These are phyloP conservation scores for Yamadazyma tumulicola DNA, from an alignment of 805 yeast genomes.

Conservation along the genomic window DNA sequence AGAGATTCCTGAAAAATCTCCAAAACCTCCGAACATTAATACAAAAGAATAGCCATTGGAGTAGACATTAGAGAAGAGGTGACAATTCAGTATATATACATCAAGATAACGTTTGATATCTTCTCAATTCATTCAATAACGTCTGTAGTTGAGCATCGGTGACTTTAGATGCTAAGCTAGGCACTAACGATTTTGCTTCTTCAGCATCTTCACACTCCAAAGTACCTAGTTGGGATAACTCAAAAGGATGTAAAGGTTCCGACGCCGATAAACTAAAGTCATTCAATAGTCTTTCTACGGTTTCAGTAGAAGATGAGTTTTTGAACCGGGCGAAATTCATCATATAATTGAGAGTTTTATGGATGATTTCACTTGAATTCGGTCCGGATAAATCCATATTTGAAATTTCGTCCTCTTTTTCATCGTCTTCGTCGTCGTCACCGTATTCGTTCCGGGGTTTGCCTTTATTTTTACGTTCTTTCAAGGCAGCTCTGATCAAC, in stretches of 20 bases:
- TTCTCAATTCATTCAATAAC: conserved; percentile 80
- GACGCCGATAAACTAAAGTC: conserved; percentile 54
- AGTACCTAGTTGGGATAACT: conserved; percentile 86
- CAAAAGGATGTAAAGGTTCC: conserved; percentile 83
- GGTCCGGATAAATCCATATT: conserved; percentile 56
- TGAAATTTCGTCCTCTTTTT: conserved; percentile 43
- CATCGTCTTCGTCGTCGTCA: conserved; percentile 30
- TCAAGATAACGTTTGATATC: conserved; percentile 41
- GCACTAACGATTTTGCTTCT: conserved; percentile 92
- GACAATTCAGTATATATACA: not conserved
- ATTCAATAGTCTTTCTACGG: conserved; percentile 83
- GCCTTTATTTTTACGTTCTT: conserved; percentile 48
- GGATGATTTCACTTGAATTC: conserved; percentile 81
- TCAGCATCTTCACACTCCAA: conserved; percentile 94
- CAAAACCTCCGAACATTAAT: too few relatives aligned
- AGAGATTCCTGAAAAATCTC: too few relatives aligned
- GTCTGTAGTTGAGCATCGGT: conserved; percentile 85
- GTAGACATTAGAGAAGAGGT: not conserved
- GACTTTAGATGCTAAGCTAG: conserved; percentile 78
- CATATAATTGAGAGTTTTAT: conserved; percentile 86
- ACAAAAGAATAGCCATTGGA: not conserved
- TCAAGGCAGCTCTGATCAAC: conserved; percentile 83
- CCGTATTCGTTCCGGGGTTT: conserved; percentile 25
- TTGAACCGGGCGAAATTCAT: conserved; percentile 85
- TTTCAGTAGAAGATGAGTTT: conserved; percentile 88